Evolutionary conservation across 129 eudicot genomes (phyloP), one percentile per base, ranked within the genome.

Genomic region (Flaveria ramosissima): DNA sequence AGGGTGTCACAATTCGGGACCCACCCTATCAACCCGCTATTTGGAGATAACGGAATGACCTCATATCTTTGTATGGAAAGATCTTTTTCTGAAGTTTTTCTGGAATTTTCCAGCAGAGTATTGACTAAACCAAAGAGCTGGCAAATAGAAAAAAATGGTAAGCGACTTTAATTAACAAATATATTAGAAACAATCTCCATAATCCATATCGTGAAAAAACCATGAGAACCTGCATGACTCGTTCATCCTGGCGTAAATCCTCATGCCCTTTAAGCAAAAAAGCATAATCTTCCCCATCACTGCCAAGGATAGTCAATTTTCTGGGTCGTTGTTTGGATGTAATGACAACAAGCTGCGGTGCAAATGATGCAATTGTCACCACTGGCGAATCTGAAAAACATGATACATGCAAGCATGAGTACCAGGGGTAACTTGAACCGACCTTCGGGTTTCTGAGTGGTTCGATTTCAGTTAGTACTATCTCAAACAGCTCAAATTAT

Each of bases 241-340:
- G 89, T 87, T 95, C 99, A 80, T 95, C 99, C 78, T 91, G 99
- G 27, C 99, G 97, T 66, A 95, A 77, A 80, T 95, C 99, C 82
- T 95, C 99, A 82, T 95, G 99, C 36, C 99, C 99, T 89, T 95
- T 95, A 68, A 95, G 88, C 84, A 95, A 83, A 85, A 95, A 95
- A 9, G 99, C 96, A 82, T 95, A 83, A 59, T 95, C 97, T 77
- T 95, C 92, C 14, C 99, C 99, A 46, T 95, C 97, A 82, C 94
- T 95, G 61, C 99, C 99, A 83, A 74, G 92, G 36, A 95, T 95
- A 46, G 99, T 95, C 85, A 95, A 82, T 81, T 95, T 95, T 24
- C 99, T 77, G 72, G 99, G 99, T 57, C 99, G 85, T 71, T 95
- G 99, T 81, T 95, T 95, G 50, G 99, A 95, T 41, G 99, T 95